Evolutionary conservation across 2,329 filamentous ascomycete species (phyloP).

Genomic region (Ascomycota sp.): DNA sequence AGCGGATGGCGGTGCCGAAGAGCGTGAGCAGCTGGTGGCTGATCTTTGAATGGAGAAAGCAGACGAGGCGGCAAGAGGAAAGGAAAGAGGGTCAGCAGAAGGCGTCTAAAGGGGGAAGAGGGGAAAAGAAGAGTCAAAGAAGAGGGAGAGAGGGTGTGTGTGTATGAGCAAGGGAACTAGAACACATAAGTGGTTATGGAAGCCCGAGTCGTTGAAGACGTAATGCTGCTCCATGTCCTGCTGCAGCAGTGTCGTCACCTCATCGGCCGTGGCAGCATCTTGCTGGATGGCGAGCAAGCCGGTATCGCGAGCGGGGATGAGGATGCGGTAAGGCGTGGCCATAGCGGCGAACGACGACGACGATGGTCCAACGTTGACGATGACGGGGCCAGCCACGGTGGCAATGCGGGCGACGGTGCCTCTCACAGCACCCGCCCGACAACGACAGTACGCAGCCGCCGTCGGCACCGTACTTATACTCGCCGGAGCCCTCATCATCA

Average conservation of each 20-base stretch:
- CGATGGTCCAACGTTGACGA: neutral
- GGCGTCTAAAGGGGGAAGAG: neutral
- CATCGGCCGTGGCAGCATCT: conserved; percentile 38
- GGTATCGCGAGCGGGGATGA: conserved; percentile 25
- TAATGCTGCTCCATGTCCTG: conserved; percentile 62
- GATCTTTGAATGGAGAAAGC: conserved; percentile 30
- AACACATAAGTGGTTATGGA: conserved; percentile 58
- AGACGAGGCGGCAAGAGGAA: neutral
- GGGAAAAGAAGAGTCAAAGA: no score
- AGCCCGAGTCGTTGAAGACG: conserved; percentile 57
- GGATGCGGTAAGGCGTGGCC: conserved; percentile 26
- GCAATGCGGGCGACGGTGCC: neutral
- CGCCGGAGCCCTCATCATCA: no score
- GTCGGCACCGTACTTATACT: no score
- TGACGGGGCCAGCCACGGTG: neutral
- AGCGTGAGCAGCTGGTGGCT: conserved; percentile 57
- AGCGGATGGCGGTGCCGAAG: conserved; percentile 51
- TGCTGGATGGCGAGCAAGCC: conserved; percentile 27
- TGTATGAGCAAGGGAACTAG: no score
- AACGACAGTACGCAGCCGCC: no score
- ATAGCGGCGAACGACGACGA: conserved; percentile 10
- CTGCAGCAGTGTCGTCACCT: conserved; percentile 49
- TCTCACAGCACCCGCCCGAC: no score
- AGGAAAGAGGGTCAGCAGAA: neutral
- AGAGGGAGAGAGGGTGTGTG: neutral